These are phyloP conservation scores for Myxozyma lipomycoides DNA, from an alignment of 805 yeast genomes.

Conservation along the genomic window DNA sequence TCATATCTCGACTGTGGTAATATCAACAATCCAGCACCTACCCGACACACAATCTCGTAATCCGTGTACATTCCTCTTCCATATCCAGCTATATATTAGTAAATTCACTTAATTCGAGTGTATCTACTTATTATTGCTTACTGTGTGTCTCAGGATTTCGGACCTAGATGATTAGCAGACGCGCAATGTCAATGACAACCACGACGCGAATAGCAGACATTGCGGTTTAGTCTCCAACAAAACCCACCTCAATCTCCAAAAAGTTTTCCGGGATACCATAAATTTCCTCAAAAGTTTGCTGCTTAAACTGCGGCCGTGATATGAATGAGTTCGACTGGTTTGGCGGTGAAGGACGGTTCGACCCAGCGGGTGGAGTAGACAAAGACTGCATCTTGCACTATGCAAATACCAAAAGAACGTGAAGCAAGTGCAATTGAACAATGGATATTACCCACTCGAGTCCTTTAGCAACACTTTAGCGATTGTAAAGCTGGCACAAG, in stretches of 20 bases:
- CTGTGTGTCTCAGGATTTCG: constrained; percentile 75
- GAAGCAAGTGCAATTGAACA: not conserved
- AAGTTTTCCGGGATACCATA: constrained; percentile 95
- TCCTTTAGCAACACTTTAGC: too few relatives aligned
- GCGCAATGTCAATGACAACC: not conserved
- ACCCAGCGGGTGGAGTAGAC: not conserved
- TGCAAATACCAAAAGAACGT: not conserved
- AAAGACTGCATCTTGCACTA: not conserved
- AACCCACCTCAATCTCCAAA: constrained; percentile 77
- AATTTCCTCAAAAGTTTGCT: constrained; percentile 70
- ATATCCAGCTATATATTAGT: constrained; percentile 30
- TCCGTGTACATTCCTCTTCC: constrained; percentile 77
- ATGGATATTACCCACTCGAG: too few relatives aligned
- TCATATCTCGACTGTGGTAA: not conserved
- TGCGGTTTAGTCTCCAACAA: too few relatives aligned
- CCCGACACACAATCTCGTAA: constrained; percentile 79
- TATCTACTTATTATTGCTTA: constrained; percentile 6
- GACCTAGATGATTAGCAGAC: constrained; percentile 36
- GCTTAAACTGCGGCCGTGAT: constrained; percentile 43
- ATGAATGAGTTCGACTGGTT: constrained; percentile 19
- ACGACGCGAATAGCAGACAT: not conserved
- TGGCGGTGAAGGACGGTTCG: constrained; percentile 13
- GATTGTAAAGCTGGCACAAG: too few relatives aligned
- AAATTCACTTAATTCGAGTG: not conserved
- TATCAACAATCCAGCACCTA: constrained; percentile 29